Evolutionary conservation across 1,284 basidiomycete genomes (phyloP), one percentile per base, ranked within the genome.

Genomic region (Pseudozyma flocculosa): DNA sequence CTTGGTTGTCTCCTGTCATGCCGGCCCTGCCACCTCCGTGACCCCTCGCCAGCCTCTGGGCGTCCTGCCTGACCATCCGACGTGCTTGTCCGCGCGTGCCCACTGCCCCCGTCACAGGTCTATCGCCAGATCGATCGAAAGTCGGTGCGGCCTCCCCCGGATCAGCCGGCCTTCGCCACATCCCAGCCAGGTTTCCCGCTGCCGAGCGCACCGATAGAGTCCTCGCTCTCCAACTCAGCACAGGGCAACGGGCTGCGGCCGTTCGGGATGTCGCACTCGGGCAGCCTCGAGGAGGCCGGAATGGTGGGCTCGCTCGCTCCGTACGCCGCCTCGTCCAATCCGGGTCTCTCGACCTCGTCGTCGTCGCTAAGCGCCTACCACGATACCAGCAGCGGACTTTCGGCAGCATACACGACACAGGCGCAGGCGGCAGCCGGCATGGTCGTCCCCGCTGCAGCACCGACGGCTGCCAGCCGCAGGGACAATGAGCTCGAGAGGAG

Each of bases 71-170:
- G 19, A n/a, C 36, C 8, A 19, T 38, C 15, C 36, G 19, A 19
- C 36, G 15, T 24, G 5, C 15, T 11, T 22, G n/a, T 21, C 10
- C 24, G 19, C 53, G 50, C n/a, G n/a, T n/a, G n/a, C n/a, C n/a
- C n/a, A n/a, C n/a, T n/a, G n/a, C n/a, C n/a, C n/a, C n/a, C n/a
- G n/a, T n/a, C 43, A 34, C 32, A 34, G 32, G 32, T 73, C 34
- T 73, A 73, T 43, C 72, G 72, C n/a, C 70, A 73, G 36, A 68
- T 73, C 13, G 68, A 73, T 14, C 70, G 63, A 41, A 70, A 70
- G 58, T 45, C 53, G 42, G 59, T 50, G 7, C 67, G 56, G n/a
- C 50, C 65, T 0, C 43, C 50, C 3, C 21, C 48, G 2, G 61
- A 63, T 17, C 53, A 57, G 18, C 56, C 61, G 2, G 54, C 57